Percentiles rank a stretch among this genome's conserved stretches.
Evolutionary conservation across 2,329 filamentous ascomycete genomes (phyloP).

Genomic region (Phyllosticta citrichinensis): DNA sequence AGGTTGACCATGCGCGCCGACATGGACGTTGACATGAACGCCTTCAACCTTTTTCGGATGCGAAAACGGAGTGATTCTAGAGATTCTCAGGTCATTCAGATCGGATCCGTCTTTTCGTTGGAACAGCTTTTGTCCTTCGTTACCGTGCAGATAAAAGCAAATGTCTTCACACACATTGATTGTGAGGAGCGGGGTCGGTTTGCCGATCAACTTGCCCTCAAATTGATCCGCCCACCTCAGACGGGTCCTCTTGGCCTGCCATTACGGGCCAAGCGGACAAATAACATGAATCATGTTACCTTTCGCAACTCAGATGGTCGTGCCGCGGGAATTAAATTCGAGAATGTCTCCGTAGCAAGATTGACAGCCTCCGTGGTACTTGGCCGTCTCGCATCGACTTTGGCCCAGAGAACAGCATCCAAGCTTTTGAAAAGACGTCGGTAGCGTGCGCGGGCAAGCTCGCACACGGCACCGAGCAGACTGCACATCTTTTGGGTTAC

Average conservation of each 20-base stretch:
- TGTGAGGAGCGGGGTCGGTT: neutral
- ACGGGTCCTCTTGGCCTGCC: neutral
- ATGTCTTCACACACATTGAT: neutral
- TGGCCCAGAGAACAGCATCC: neutral
- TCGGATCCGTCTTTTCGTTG: neutral
- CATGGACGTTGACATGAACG: neutral
- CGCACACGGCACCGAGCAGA: neutral
- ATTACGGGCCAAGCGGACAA: neutral
- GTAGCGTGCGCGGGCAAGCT: neutral
- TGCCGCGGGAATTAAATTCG: neutral
- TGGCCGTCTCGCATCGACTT: neutral
- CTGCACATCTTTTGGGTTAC: neutral
- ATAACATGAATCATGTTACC: neutral
- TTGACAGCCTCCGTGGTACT: neutral
- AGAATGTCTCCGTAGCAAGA: neutral
- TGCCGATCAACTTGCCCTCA: neutral
- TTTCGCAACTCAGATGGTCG: neutral
- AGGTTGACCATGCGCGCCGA: neutral
- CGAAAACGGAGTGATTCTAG: neutral
- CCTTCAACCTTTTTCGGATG: neutral
- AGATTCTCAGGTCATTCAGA: neutral
- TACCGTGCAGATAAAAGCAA: neutral
- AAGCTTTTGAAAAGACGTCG: neutral
- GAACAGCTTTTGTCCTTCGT: neutral
- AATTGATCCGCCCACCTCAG: neutral